Evolutionary conservation across 768 basidiomycete species (phyloP), one percentile per base, ranked within the genome.

Genomic region (Bullera alba): DNA sequence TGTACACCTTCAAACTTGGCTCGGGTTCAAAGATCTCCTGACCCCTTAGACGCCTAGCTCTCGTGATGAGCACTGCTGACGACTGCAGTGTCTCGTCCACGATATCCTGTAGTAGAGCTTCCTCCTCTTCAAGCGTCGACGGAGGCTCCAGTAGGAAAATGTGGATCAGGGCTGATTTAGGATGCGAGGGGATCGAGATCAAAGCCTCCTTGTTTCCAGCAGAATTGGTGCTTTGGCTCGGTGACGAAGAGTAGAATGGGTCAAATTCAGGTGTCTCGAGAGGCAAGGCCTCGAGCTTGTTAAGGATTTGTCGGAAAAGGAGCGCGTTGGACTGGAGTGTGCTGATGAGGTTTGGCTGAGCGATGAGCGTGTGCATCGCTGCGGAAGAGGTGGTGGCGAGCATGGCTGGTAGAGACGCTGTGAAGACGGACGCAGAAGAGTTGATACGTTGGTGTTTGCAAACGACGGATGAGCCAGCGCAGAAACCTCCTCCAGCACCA

Each of bases 371-470:
- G 61, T 82, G 80, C 72, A 96, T 86, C 5, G 83, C 88, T 62
- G 89, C 84, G 0, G 87, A 91, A 2, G 83, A 87, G 58, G 84
- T 82, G 56, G 90, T 90, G 17, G 88, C 83, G 32, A 97, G 82
- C 36, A 92, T 79, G 2, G 88, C 81, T 0, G 95, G 95, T 76
- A 93, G 83, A 2, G 93, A 83, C 16, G 95, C 95, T 1, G 93
- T 95, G 77, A 90, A 99, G 52, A 99, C 90, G 70, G 89, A 93
- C 0, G 90, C 83, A 3, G 89, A 83, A 15, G 87, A 89, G 69
- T 97, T 97, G 79, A 93, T 95, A 39, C 90, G 90, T 81, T 95
- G 93, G 67, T 99, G 93, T 56, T 87, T 81, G 21, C 89, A 81
- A 26, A 95, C 86, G 34, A 81, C 79, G 16, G 74, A 73, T 1